Evolutionary conservation across 2,329 filamentous ascomycete species (phyloP).

Genomic region (Nemania sp.): DNA sequence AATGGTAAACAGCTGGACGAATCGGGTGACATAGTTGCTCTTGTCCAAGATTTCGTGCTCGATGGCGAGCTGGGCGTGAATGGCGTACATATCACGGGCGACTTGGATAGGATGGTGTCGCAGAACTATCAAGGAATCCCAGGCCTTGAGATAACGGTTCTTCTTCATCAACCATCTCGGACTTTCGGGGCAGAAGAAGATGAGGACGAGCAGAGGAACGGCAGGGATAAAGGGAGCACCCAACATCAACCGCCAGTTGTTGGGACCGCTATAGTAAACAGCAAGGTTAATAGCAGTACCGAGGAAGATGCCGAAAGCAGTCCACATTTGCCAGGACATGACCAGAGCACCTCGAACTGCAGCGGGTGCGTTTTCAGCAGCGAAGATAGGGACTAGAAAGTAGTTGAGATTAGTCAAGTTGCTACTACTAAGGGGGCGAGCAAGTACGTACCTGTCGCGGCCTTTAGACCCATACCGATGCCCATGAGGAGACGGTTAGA

Average conservation of each 20-base stretch:
- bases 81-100: conserved; percentile 72
- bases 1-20: conserved; percentile 75
- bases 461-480: conserved; percentile 81
- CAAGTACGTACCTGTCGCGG: conserved; percentile 63
- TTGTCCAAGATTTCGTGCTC: conserved; percentile 64
- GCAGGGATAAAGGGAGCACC: conserved; percentile 72
- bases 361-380: conserved; percentile 78
- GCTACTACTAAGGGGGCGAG: background rate
- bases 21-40: conserved; percentile 70
- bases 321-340: conserved; percentile 86
- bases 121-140: conserved; percentile 64
- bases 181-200: conserved; percentile 75
- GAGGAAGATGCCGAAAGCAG: conserved; percentile 68
- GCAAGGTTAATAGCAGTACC: conserved; percentile 72
- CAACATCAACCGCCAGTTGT: conserved; percentile 57
- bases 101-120: conserved; percentile 68
- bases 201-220: conserved; percentile 68
- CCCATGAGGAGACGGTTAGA: conserved; percentile 78
- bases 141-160: conserved; percentile 70
- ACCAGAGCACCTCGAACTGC: conserved; percentile 79
- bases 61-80: conserved; percentile 72
- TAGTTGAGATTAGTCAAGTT: conserved; percentile 16
- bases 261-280: conserved; percentile 52
- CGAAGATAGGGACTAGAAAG: conserved; percentile 78
- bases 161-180: conserved; percentile 77